Evolutionary conservation across 2,329 filamentous ascomycete genomes (phyloP).

Genomic region (Juglanconis sp.): DNA sequence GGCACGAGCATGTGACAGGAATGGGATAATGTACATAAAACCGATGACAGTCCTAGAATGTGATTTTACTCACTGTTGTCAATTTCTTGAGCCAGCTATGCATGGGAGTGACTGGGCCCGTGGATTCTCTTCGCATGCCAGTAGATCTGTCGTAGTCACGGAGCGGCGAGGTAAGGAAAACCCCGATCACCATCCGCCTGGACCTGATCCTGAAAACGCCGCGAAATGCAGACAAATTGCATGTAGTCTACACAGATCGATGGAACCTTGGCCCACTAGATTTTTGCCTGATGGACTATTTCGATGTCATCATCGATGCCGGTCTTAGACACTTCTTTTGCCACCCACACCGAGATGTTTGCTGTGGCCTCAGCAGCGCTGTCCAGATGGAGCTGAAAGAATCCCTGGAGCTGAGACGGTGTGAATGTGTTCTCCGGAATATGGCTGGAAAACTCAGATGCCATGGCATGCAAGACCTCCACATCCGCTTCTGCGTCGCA

Average conservation of each 20-base stretch:
- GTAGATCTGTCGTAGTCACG: no score
- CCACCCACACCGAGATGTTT: conserved; percentile 12
- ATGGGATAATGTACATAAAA: not conserved
- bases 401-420: conserved; percentile 34
- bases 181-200: no score
- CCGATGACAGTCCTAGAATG: not conserved
- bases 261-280: not conserved
- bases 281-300: conserved; percentile 1
- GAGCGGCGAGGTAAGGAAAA: no score
- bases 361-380: conserved; percentile 27
- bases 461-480: conserved; percentile 20
- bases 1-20: not conserved
- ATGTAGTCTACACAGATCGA: not conserved
- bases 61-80: not conserved
- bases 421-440: conserved; percentile 33
- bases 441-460: conserved; percentile 27
- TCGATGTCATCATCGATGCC: conserved; percentile 14
- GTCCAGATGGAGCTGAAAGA: conserved; percentile 32
- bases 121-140: no score
- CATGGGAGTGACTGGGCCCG: no score
- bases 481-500: conserved; percentile 22
- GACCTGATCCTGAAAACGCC: no score
- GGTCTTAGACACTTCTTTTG: conserved; percentile 1
- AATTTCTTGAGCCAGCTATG: not conserved
- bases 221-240: not conserved